Conservation (phyloP, 192 early-diverging fungal genomes). For the Umbelopsis ramanniana region DNA sequence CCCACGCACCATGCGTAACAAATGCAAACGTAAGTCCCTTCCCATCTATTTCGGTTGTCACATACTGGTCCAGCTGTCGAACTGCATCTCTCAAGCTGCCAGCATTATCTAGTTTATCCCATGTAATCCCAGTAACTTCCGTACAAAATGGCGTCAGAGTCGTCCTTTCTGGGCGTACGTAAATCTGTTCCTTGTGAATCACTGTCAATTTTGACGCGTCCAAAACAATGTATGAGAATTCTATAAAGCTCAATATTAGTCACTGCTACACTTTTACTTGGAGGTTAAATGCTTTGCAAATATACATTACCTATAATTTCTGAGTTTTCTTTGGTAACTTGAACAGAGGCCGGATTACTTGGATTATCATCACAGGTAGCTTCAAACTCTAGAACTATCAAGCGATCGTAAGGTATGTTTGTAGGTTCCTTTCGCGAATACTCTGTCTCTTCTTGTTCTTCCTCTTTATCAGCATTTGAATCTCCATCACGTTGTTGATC, state of each 20-base stretch:
- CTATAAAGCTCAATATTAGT: constrained; percentile 25
- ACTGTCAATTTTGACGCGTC: constrained; percentile 48
- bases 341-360: constrained; percentile 54
- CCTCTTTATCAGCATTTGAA: not conserved
- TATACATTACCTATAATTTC: constrained; percentile 51
- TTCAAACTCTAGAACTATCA: constrained; percentile 69
- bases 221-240: constrained; percentile 57
- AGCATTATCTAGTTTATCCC: constrained; percentile 53
- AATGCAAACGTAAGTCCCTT: constrained; percentile 63
- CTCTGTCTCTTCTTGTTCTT: not conserved
- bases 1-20: constrained; percentile 75
- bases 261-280: not conserved
- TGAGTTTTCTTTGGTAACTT: constrained; percentile 60
- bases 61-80: constrained; percentile 51
- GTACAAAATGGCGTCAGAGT: constrained; percentile 64
- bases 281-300: not conserved
- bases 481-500: not conserved
- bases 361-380: constrained; percentile 77
- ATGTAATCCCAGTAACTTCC: constrained; percentile 61
- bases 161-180: constrained; percentile 55
- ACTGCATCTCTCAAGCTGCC: constrained; percentile 62
- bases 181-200: constrained; percentile 48
- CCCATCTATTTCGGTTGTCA: constrained; percentile 53
- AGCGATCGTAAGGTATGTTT: constrained; percentile 50
- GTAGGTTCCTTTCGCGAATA: constrained; percentile 11